phyloP scores from a whole-genome alignment of 352 stramenopile genomes.

The Globisporangium echinulatum region DNA sequence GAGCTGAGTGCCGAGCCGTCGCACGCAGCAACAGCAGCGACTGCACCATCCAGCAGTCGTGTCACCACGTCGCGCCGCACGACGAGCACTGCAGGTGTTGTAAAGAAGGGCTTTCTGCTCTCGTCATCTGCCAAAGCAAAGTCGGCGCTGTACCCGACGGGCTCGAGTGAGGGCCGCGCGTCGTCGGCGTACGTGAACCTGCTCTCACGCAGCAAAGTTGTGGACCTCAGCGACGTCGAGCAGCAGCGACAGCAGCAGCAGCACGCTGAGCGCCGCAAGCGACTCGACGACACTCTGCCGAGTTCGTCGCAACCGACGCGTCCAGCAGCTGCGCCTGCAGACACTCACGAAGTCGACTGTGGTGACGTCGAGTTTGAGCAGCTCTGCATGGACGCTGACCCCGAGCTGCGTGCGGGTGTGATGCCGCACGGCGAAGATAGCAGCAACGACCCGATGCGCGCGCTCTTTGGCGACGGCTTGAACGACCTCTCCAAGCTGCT shows the following conservation, averaged over 20 bases:
- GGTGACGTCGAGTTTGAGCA: constrained; percentile 75
- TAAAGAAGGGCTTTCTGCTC: constrained; percentile 75
- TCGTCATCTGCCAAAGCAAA: constrained; percentile 15
- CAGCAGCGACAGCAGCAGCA: constrained; percentile 24
- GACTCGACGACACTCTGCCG: constrained; percentile 16
- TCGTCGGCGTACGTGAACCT: constrained; percentile 76
- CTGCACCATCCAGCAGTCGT: constrained; percentile 1
- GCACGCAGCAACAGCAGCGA: not conserved
- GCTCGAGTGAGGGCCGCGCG: constrained; percentile 58
- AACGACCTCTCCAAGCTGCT: constrained; percentile 42
- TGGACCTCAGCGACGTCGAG: constrained; percentile 56
- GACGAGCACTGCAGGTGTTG: constrained; percentile 7
- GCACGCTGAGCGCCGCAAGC: constrained; percentile 15
- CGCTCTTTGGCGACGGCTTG: constrained; percentile 46
- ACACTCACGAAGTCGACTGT: constrained; percentile 34
- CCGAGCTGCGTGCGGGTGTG: constrained; percentile 34
- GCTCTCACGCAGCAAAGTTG: constrained; percentile 71
- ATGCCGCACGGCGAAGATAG: not conserved
- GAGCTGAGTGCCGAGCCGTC: not conserved
- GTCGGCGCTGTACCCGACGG: constrained; percentile 55
- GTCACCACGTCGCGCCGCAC: not conserved
- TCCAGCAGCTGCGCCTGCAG: no score
- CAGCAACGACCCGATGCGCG: constrained; percentile 10
- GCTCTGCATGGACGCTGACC: constrained; percentile 71
- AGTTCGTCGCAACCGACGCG: not conserved